These are phyloP conservation scores for Crassisporium funariophilum DNA, from an alignment of 768 basidiomycete species.

Conservation along the genomic window DNA sequence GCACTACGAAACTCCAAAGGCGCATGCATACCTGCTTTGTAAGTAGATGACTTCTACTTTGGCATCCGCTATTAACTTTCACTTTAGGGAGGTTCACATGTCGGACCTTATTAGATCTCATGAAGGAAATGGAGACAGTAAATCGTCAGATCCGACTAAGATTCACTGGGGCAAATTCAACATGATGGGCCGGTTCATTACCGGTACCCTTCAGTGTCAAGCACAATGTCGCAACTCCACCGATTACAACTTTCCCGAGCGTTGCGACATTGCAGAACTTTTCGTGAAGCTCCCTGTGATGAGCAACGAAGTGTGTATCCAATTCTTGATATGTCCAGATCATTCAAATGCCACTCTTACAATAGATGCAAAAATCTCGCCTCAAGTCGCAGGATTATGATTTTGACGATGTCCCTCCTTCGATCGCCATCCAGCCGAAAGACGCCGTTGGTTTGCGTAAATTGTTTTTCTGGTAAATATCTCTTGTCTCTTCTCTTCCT, in stretches of 20 bases:
- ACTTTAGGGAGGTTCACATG: slow-evolving; percentile 83
- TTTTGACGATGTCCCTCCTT: slow-evolving; percentile 38
- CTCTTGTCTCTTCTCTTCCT: slow-evolving; percentile 11
- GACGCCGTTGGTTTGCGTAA: slow-evolving; percentile 52
- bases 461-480: slow-evolving; percentile 46
- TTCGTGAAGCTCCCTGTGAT: slow-evolving; percentile 62
- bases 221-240: slow-evolving; percentile 61
- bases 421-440: slow-evolving; percentile 30
- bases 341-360: slow-evolving; percentile 7
- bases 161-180: slow-evolving; percentile 98
- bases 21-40: slow-evolving; percentile 87
- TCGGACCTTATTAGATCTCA: slow-evolving; percentile 88
- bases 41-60: slow-evolving; percentile 26
- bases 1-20: slow-evolving; percentile 85
- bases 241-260: slow-evolving; percentile 66
- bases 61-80: slow-evolving; percentile 1
- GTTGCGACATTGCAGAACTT: slow-evolving; percentile 53
- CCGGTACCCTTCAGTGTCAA: slow-evolving; percentile 78
- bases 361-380: slow-evolving; percentile 66
- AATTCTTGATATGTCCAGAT: not conserved
- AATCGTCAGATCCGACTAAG: slow-evolving; percentile 61
- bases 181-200: slow-evolving; percentile 87
- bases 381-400: slow-evolving; percentile 54
- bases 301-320: slow-evolving; percentile 61
- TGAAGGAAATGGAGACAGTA: slow-evolving; percentile 79